These are phyloP conservation scores for Apocynum venetum DNA, from an alignment of 257 asterid species.

Conservation along the genomic window DNA sequence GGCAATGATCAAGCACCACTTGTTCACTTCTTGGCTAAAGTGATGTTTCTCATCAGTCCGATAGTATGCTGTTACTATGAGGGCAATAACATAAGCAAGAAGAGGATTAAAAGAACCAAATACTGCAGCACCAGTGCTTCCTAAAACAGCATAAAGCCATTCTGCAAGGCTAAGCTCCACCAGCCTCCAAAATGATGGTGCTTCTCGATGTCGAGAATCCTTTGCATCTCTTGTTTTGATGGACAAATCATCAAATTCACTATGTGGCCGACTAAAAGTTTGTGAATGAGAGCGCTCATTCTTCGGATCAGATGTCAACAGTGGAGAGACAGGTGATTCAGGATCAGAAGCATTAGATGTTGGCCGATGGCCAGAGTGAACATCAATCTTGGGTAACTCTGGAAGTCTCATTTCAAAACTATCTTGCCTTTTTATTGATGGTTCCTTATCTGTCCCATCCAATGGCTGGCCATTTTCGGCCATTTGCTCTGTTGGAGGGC, in stretches of 20 bases:
- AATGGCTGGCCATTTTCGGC: constrained; percentile 64
- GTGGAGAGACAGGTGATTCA: constrained; percentile 98
- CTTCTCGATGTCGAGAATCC: constrained; percentile 47
- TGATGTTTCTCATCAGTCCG: constrained; percentile 50
- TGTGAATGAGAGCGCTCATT: constrained; percentile 98
- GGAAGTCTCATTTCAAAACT: constrained; percentile 96
- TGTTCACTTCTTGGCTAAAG: constrained; percentile 59
- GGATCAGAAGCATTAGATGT: constrained; percentile 69
- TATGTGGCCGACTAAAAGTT: constrained; percentile 86
- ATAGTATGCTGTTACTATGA: constrained; percentile 80
- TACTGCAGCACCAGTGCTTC: constrained; percentile 95
- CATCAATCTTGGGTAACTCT: constrained; percentile 90
- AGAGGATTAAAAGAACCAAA: constrained; percentile 96
- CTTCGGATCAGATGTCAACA: constrained; percentile 94
- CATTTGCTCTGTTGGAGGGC: constrained; percentile 93
- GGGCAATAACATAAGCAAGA: constrained; percentile 89
- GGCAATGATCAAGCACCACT: constrained; percentile 90
- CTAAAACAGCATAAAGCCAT: constrained; percentile 97
- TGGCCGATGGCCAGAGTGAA: constrained; percentile 72
- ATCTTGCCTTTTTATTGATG: constrained; percentile 93
- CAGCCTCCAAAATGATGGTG: constrained; percentile 95
- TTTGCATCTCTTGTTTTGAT: constrained; percentile 40
- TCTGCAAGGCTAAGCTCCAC: constrained; percentile 98
- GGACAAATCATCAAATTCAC: constrained; percentile 54
- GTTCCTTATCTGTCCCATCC: constrained; percentile 68